phyloP scores from a whole-genome alignment of 179 eudicot species.

The Vitellaria paradoxa region DNA sequence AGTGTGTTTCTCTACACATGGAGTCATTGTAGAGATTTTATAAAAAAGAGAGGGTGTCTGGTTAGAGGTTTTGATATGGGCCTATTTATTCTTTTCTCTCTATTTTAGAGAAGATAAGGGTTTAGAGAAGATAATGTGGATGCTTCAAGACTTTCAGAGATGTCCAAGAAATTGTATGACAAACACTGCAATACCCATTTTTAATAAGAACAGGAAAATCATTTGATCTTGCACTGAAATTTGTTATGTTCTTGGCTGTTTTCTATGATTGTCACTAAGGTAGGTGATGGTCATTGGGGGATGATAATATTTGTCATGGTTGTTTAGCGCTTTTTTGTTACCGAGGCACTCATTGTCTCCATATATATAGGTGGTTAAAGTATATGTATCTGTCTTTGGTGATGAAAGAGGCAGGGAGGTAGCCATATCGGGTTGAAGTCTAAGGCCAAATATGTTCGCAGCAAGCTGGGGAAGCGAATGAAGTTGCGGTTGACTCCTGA shows the following conservation, averaged over 20 bases:
- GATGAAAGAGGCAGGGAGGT: slow-evolving; percentile 98
- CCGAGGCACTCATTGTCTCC: slow-evolving; percentile 6
- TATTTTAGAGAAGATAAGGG: too few relatives aligned
- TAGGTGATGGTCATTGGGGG: neutral
- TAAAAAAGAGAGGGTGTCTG: too few relatives aligned
- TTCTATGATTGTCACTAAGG: neutral
- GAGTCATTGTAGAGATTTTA: too few relatives aligned
- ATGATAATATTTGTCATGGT: neutral
- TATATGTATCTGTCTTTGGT: slow-evolving; percentile 91
- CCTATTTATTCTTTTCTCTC: too few relatives aligned
- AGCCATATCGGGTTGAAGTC: slow-evolving; percentile 86
- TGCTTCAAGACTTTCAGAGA: neutral
- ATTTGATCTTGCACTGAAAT: neutral
- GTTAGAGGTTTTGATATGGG: too few relatives aligned
- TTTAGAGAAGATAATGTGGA: too few relatives aligned
- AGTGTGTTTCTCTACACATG: too few relatives aligned
- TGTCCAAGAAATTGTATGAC: neutral
- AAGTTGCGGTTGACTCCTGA: slow-evolving; percentile 92
- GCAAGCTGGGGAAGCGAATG: slow-evolving; percentile 86
- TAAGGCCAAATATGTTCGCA: slow-evolving; percentile 90
- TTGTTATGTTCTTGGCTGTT: neutral
- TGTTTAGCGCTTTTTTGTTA: neutral
- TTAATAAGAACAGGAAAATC: neutral
- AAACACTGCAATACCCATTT: too few relatives aligned
- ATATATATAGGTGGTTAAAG: slow-evolving; percentile 78